A percentile compares a stretch with the other conserved stretches of the same genome.
Conservation (phyloP, 1,139 yeast genomes). For the Kodamaea fungicola region DNA sequence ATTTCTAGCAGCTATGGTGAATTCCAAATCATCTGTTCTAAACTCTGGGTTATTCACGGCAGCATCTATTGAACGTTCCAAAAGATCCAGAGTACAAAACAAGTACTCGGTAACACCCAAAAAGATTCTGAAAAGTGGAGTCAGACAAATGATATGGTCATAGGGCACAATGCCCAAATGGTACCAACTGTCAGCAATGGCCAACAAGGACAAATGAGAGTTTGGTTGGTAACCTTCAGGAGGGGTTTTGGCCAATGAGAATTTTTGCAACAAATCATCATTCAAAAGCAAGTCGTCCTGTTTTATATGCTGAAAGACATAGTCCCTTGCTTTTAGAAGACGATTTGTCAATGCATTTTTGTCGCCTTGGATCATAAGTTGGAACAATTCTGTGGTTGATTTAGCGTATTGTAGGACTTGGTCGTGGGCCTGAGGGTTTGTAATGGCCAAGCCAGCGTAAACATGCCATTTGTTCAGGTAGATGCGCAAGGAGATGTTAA, state of each 20-base stretch:
- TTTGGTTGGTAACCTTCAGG: slow-evolving; percentile 71
- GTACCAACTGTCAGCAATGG: slow-evolving; percentile 93
- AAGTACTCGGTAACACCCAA: slow-evolving; percentile 91
- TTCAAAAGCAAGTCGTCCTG: slow-evolving; percentile 64
- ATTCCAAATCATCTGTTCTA: slow-evolving; percentile 82
- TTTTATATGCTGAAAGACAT: slow-evolving; percentile 68
- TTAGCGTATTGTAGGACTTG: slow-evolving; percentile 89
- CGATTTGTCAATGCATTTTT: slow-evolving; percentile 56
- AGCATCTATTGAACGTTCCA: slow-evolving; percentile 76
- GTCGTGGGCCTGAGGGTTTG: slow-evolving; percentile 90
- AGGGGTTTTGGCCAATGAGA: slow-evolving; percentile 72
- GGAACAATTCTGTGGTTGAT: slow-evolving; percentile 77
- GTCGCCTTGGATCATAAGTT: slow-evolving; percentile 74
- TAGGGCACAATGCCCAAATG: slow-evolving; percentile 83
- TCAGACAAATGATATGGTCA: slow-evolving; percentile 94
- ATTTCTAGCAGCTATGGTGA: slow-evolving; percentile 72
- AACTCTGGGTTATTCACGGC: slow-evolving; percentile 66
- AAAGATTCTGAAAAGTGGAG: slow-evolving; percentile 86
- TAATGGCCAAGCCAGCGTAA: slow-evolving; percentile 93
- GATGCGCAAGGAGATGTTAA: slow-evolving; percentile 86
- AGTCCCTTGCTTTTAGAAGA: slow-evolving; percentile 62
- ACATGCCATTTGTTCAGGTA: slow-evolving; percentile 97
- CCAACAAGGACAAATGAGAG: slow-evolving; percentile 82
- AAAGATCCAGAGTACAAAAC: slow-evolving; percentile 76
- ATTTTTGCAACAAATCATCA: slow-evolving; percentile 75